A percentile compares a stretch with the other conserved stretches of the same genome.
These are phyloP conservation scores for Fraxinus greggii DNA, from an alignment of 305 asterid species.

Conservation along the genomic window DNA sequence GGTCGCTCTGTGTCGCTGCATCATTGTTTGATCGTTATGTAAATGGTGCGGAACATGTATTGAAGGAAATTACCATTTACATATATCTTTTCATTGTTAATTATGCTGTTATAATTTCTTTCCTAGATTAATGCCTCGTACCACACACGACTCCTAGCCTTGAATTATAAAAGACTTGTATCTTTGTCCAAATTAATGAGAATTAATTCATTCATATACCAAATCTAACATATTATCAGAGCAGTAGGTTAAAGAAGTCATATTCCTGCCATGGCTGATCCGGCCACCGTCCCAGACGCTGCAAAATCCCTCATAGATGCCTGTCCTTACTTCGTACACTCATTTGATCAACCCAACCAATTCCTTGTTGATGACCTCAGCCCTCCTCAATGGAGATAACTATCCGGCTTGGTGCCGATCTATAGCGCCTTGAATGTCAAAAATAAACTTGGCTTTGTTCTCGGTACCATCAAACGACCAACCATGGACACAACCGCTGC, in stretches of 20 bases:
- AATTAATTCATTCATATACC: not conserved
- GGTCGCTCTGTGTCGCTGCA: not conserved
- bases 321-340: not conserved
- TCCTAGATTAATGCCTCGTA: no score
- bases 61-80: no score
- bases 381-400: not conserved
- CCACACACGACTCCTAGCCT: no score
- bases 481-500: not conserved
- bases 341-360: not conserved
- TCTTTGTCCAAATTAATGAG: no score
- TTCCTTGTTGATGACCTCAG: not conserved
- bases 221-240: not conserved
- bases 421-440: not conserved
- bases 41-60: not conserved
- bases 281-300: not conserved
- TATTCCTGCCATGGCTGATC: not conserved
- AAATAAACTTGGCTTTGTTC: not conserved
- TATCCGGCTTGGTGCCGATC: not conserved
- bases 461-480: not conserved
- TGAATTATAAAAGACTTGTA: no score
- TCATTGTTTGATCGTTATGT: not conserved
- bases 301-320: not conserved
- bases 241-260: not conserved
- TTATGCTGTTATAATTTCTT: no score
- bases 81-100: no score